Evolutionary conservation across 2,329 filamentous ascomycete genomes (phyloP), one percentile per base, ranked within the genome.

Genomic region (Cadophora luteo-olivacea): DNA sequence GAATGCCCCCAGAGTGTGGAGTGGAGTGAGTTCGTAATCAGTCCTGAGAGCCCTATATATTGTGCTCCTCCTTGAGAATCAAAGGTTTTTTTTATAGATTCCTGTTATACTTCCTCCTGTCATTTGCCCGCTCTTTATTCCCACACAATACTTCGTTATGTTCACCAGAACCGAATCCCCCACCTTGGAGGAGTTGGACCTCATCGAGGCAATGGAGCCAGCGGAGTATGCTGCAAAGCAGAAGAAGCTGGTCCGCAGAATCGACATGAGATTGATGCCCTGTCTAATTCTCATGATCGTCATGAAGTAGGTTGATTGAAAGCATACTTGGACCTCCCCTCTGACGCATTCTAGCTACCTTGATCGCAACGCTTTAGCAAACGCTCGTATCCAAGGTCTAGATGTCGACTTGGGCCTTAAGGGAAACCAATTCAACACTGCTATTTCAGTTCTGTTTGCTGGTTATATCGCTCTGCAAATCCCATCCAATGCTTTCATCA

Each of bases 401-500:
- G 36, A 38, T 38, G 36, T 38, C 36, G 36, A 38, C 36, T 38
- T 38, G 36, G 36, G 36, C 78, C 80, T 4, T 73, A 80, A 74
- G 74, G 80, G 77, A 78, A 3, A 80, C 81, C n/a, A 78, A 79
- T 48, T 86, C 54, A 72, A 69, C n/a, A 75, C 66, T 3, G 63
- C 55, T 1, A 69, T 74, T 22, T 71, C 65, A 3, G 66, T 72
- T 12, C 65, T 74, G 1, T 74, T 71, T 0, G 81, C 84, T 3
- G 65, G 67, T 22, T 77, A 77, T 48, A 70, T 78, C 33, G 66
- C 75, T 22, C 65, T 72, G 58, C 78, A 83, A 61, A 75, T 81
- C 0, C 80, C 80, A 0, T 81, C 79, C 63, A 82, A 82, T 67
- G 78, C 82, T 74, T 64, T 82, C 1, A 76, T 83, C 9, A 77